phyloP scores from a whole-genome alignment of 2,329 filamentous ascomycete species.

The Botrytis deweyae region DNA sequence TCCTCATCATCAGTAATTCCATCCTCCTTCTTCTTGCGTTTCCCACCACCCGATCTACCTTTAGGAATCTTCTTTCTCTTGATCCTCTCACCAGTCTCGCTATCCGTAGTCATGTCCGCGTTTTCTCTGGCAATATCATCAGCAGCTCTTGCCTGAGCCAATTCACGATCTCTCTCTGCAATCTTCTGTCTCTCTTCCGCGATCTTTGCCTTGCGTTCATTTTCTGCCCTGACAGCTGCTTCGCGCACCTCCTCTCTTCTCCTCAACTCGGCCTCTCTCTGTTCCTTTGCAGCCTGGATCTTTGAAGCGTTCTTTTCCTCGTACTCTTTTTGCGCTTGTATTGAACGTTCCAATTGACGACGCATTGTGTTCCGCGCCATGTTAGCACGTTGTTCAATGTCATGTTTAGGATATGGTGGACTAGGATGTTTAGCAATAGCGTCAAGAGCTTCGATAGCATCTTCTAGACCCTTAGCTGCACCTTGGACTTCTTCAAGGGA shows the following conservation, averaged over 20 bases:
- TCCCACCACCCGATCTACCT: conserved; percentile 43
- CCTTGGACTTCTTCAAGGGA: conserved; percentile 78
- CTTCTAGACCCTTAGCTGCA: conserved; percentile 76
- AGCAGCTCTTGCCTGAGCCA: conserved; percentile 69
- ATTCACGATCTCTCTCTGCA: conserved; percentile 68
- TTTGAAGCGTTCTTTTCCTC: conserved; percentile 91
- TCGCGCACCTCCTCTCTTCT: conserved; percentile 75
- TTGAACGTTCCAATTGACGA: conserved; percentile 82
- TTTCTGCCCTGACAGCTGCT: conserved; percentile 65
- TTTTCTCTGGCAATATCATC: conserved; percentile 68
- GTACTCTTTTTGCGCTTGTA: conserved; percentile 83
- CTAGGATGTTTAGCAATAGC: conserved; percentile 61
- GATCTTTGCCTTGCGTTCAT: conserved; percentile 75
- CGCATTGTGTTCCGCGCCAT: conserved; percentile 96
- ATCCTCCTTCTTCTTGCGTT: conserved; percentile 44
- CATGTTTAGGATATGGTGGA: conserved; percentile 84
- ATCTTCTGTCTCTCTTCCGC: conserved; percentile 83
- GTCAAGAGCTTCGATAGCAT: conserved; percentile 73
- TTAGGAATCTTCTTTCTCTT: conserved; percentile 70
- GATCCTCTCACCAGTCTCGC: conserved; percentile 76
- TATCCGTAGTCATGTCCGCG: conserved; percentile 78
- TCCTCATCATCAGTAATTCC: conserved; percentile 39
- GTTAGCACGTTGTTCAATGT: conserved; percentile 91
- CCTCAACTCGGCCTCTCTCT: conserved; percentile 76
- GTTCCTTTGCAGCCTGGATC: conserved; percentile 74